Conservation (phyloP, 352 stramenopile genomes). For the Phytophthora colocasiae region DNA sequence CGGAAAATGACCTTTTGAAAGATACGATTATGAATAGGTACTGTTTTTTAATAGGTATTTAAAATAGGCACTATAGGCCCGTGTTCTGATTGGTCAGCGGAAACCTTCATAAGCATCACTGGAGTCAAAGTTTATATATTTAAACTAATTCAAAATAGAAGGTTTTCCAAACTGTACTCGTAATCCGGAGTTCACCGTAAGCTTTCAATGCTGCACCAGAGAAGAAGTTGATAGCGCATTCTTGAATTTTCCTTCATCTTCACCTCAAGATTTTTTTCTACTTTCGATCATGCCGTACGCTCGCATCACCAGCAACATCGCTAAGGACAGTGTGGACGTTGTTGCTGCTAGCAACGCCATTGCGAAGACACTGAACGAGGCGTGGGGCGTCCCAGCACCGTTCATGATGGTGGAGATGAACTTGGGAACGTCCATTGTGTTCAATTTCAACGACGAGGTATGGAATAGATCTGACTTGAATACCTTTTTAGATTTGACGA, state of each 20-base stretch:
- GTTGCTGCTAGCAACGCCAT: slow-evolving; percentile 36
- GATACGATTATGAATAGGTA: too few species aligned
- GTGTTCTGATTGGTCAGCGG: too few species aligned
- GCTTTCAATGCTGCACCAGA: neutral
- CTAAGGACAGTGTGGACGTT: slow-evolving; percentile 40
- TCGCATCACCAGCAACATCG: slow-evolving; percentile 53
- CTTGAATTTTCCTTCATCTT: slow-evolving; percentile 1
- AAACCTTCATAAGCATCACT: too few species aligned
- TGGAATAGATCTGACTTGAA: neutral
- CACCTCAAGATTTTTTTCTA: neutral
- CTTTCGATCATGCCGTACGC: slow-evolving; percentile 46
- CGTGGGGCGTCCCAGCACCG: slow-evolving; percentile 40
- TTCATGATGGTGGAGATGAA: slow-evolving; percentile 56
- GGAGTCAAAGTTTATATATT: too few species aligned
- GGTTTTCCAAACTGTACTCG: neutral
- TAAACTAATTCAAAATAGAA: too few species aligned
- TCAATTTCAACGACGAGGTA: slow-evolving; percentile 40
- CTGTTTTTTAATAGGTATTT: too few species aligned
- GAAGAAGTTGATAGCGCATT: neutral
- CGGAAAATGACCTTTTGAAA: too few species aligned
- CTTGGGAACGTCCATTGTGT: slow-evolving; percentile 41
- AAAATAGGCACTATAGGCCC: too few species aligned
- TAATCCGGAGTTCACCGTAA: neutral
- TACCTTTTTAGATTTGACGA: neutral
- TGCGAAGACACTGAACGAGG: slow-evolving; percentile 47